phyloP scores from a whole-genome alignment of 2,329 filamentous ascomycete genomes.

The Fusarium sp. region DNA sequence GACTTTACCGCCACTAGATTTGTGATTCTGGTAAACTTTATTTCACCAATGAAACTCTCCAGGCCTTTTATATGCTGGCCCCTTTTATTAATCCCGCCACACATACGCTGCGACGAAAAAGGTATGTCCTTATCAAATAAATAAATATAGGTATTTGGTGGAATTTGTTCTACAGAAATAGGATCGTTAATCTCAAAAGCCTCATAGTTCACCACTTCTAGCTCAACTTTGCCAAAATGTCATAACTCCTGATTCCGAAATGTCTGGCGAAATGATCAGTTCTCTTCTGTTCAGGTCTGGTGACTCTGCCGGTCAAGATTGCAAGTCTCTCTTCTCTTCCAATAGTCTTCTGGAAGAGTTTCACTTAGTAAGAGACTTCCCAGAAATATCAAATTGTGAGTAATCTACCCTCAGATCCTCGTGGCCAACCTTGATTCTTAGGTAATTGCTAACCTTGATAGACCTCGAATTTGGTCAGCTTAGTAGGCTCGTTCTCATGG shows the following conservation, averaged over 20 bases:
- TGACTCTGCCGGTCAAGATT: not conserved
- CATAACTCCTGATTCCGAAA: rapidly evolving
- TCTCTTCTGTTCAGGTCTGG: not conserved
- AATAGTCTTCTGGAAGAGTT: rapidly evolving
- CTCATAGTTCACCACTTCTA: rapidly evolving
- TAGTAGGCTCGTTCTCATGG: not conserved
- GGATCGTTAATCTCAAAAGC: rapidly evolving
- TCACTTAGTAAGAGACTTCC: not conserved
- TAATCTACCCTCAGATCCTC: rapidly evolving
- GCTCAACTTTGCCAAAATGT: rapidly evolving
- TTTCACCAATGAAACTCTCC: not conserved
- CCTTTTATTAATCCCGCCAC: not conserved
- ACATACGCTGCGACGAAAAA: rapidly evolving
- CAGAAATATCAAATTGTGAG: not conserved
- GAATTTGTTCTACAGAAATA: rapidly evolving
- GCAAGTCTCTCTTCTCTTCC: rapidly evolving
- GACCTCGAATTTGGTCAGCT: not conserved
- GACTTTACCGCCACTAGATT: not conserved
- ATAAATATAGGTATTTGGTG: rapidly evolving
- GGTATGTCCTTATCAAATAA: not conserved
- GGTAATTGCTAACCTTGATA: not conserved
- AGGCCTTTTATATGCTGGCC: rapidly evolving
- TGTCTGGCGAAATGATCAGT: rapidly evolving
- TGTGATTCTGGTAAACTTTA: too few relatives aligned
- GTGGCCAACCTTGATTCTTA: rapidly evolving